Percentiles rank a stretch among this genome's conserved stretches.
Evolutionary conservation across 2,329 filamentous ascomycete species (phyloP).

Genomic region (Monilinia laxa): DNA sequence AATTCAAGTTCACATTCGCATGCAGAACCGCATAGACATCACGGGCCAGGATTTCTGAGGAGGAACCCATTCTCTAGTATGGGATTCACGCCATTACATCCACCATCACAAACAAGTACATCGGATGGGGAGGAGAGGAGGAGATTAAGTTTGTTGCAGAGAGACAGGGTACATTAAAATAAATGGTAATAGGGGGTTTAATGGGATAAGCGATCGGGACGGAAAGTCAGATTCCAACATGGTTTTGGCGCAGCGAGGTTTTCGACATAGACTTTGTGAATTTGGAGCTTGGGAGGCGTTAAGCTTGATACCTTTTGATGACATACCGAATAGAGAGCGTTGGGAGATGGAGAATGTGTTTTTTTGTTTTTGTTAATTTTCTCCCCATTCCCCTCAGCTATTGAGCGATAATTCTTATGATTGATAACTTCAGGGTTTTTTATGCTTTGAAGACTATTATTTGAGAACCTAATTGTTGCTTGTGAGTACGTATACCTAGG

Average conservation of each 20-base stretch:
- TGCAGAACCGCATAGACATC: slow-evolving; percentile 16
- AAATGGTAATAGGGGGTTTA: neutral
- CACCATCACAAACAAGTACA: slow-evolving; percentile 27
- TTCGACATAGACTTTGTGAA: neutral
- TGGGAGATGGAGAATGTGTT: neutral
- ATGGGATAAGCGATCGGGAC: slow-evolving; percentile 4
- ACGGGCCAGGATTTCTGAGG: slow-evolving; percentile 17
- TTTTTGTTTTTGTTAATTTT: neutral
- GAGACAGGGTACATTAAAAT: slow-evolving; percentile 31
- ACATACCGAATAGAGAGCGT: slow-evolving; percentile 10
- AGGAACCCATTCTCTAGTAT: slow-evolving; percentile 32
- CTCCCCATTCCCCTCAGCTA: neutral
- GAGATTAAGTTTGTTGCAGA: slow-evolving; percentile 35
- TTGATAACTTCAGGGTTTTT: neutral
- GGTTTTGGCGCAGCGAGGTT: slow-evolving; percentile 8
- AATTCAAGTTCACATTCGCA: neutral
- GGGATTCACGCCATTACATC: slow-evolving; percentile 37
- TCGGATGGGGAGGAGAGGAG: slow-evolving; percentile 36
- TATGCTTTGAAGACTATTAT: neutral
- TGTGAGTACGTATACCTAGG: neutral
- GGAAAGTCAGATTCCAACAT: slow-evolving; percentile 1
- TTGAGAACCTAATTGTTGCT: neutral
- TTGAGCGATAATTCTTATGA: neutral
- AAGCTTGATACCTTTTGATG: slow-evolving; percentile 17
- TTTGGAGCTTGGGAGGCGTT: slow-evolving; percentile 3